Percentiles rank a stretch among this genome's conserved stretches.
phyloP scores from a whole-genome alignment of 139 green algal species.

The Edaphochlamys debaryana region DNA sequence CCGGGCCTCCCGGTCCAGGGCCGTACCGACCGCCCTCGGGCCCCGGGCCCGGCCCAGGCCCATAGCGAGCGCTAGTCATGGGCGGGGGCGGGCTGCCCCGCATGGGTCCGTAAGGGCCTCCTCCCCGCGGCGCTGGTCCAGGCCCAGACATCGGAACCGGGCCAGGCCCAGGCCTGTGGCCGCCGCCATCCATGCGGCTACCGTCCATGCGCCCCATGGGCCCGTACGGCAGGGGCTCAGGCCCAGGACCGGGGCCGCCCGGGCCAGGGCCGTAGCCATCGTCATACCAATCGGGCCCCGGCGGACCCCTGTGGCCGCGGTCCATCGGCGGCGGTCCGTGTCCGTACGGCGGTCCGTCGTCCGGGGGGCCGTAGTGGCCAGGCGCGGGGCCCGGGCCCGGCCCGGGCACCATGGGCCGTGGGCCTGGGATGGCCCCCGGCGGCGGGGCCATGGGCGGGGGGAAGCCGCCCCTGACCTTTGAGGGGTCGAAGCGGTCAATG shows the following conservation, averaged over 20 bases:
- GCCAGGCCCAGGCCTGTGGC: neutral
- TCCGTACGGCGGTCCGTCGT: too few species aligned
- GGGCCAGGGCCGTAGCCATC: constrained; percentile 16
- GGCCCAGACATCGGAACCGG: too few species aligned
- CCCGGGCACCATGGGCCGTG: constrained; percentile 2
- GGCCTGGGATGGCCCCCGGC: neutral
- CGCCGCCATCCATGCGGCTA: neutral
- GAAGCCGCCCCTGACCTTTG: constrained; percentile 32
- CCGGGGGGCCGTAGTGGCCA: neutral
- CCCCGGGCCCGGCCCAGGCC: too few species aligned
- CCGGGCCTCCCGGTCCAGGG: too few species aligned
- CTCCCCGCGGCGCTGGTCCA: neutral
- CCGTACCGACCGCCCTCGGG: neutral
- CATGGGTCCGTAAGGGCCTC: constrained; percentile 17
- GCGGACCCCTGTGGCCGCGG: too few species aligned
- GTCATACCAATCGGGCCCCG: constrained; percentile 23
- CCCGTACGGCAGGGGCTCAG: neutral
- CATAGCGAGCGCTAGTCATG: too few species aligned
- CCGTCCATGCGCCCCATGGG: constrained; percentile 38
- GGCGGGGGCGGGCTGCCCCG: constrained; percentile 9
- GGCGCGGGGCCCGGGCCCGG: neutral
- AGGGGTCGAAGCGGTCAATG: constrained; percentile 37
- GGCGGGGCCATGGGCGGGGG: neutral
- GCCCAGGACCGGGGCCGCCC: neutral
- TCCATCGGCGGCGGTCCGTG: too few species aligned